Percentiles rank a stretch among this genome's conserved stretches.
These are phyloP conservation scores for Arabidopsis thaliana DNA, from an alignment of 345 rosid species.

Conservation along the genomic window TAIR10.1 NC_003076.8:5121501-5122000, in stretches of 20 bases:
- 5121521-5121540: slow-evolving; percentile 39
- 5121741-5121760: slow-evolving; percentile 18
- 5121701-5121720: slow-evolving; percentile 18
- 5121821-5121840: background rate
- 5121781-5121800: slow-evolving; percentile 44
- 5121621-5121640: slow-evolving; percentile 7
- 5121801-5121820: background rate
- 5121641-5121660: background rate
- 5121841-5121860: background rate
- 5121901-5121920: background rate
- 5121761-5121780: slow-evolving; percentile 48
- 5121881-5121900: slow-evolving; percentile 22
- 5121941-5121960: background rate
- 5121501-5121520: slow-evolving; percentile 35
- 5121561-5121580: slow-evolving; percentile 39
- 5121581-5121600: slow-evolving; percentile 48
- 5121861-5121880: background rate
- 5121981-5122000: background rate
- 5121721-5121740: background rate
- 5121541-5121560: slow-evolving; percentile 45
- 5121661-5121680: slow-evolving; percentile 15
- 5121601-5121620: slow-evolving; percentile 65
- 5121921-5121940: background rate
- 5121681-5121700: slow-evolving; percentile 5
- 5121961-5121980: slow-evolving; percentile 8